Evolutionary conservation across 2,329 filamentous ascomycete species (phyloP).

Genomic region (Pyrenochaeta sp.): DNA sequence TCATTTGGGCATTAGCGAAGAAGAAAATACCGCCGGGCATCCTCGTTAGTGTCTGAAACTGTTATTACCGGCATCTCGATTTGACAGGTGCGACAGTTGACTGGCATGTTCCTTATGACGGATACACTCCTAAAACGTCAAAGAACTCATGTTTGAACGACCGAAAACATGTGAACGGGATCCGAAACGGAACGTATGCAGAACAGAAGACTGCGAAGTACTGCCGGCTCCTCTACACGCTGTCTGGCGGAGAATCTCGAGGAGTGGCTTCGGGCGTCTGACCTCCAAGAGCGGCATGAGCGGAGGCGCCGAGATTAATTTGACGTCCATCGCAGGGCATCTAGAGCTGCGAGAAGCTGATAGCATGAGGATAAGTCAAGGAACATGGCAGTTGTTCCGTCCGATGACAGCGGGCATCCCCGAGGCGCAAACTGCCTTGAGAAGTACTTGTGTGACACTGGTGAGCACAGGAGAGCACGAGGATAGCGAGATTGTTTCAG

Average conservation of each 20-base stretch:
- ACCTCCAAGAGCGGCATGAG: background rate
- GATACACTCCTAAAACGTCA: conserved; percentile 3
- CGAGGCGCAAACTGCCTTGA: background rate
- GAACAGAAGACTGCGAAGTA: background rate
- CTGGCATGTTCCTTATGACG: conserved; percentile 3
- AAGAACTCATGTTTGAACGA: background rate
- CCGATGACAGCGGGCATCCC: conserved; percentile 1
- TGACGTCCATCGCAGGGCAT: conserved; percentile 4
- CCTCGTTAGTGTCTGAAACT: conserved; percentile 1
- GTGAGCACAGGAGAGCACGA: conserved; percentile 1
- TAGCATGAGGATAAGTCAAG: conserved; percentile 2
- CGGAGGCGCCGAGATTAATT: conserved; percentile 15
- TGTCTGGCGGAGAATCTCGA: conserved; percentile 16
- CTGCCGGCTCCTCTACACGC: background rate
- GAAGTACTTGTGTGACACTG: conserved; percentile 1
- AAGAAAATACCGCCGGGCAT: background rate
- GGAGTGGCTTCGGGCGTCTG: conserved; percentile 2
- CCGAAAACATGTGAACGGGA: background rate
- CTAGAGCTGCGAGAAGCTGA: background rate
- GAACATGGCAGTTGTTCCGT: conserved; percentile 1
- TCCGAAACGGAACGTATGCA: background rate
- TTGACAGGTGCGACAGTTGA: conserved; percentile 10
- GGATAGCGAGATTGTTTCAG: background rate
- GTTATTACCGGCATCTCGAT: background rate
- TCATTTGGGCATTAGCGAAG: conserved; percentile 8